These are phyloP conservation scores for Zygoascus hellenicus DNA, from an alignment of 1,139 yeast genomes.

Conservation along the genomic window DNA sequence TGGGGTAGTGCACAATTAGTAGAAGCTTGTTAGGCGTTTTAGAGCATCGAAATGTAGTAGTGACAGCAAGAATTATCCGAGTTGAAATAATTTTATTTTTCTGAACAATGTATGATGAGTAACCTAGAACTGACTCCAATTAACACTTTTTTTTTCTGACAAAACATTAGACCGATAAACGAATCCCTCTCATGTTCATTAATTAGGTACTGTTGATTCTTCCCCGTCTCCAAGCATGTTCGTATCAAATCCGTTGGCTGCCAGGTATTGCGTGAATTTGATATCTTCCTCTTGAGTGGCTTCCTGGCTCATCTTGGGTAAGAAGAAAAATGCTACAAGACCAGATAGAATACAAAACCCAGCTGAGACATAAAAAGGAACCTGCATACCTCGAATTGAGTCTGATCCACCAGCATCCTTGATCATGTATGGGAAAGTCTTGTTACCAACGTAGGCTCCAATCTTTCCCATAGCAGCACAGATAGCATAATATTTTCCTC, in stretches of 20 bases:
- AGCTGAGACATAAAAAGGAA: slow-evolving; percentile 80
- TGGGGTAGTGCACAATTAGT: too few relatives aligned
- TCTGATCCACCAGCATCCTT: slow-evolving; percentile 44
- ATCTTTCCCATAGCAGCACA: slow-evolving; percentile 89
- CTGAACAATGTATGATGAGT: too few relatives aligned
- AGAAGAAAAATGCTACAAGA: slow-evolving; percentile 56
- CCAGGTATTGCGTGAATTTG: slow-evolving; percentile 58
- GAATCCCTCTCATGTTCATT: too few relatives aligned
- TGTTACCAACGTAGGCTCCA: slow-evolving; percentile 90
- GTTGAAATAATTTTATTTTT: too few relatives aligned
- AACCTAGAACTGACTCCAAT: too few relatives aligned
- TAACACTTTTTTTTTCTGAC: too few relatives aligned
- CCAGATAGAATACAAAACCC: slow-evolving; percentile 72
- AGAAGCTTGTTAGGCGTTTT: too few relatives aligned
- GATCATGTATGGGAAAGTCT: slow-evolving; percentile 73
- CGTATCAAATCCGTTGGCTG: slow-evolving; percentile 31
- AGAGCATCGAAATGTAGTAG: too few relatives aligned
- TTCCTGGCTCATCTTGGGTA: slow-evolving; percentile 80
- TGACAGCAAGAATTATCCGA: too few relatives aligned
- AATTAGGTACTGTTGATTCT: too few relatives aligned
- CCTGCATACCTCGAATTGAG: slow-evolving; percentile 51
- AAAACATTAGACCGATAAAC: too few relatives aligned
- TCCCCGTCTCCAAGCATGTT: slow-evolving; percentile 25
- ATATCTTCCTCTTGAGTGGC: slow-evolving; percentile 75
- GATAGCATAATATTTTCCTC: slow-evolving; percentile 87